These are phyloP conservation scores for Colletotrichum sansevieriae DNA, from an alignment of 2,329 filamentous ascomycete species.

Conservation along the genomic window DNA sequence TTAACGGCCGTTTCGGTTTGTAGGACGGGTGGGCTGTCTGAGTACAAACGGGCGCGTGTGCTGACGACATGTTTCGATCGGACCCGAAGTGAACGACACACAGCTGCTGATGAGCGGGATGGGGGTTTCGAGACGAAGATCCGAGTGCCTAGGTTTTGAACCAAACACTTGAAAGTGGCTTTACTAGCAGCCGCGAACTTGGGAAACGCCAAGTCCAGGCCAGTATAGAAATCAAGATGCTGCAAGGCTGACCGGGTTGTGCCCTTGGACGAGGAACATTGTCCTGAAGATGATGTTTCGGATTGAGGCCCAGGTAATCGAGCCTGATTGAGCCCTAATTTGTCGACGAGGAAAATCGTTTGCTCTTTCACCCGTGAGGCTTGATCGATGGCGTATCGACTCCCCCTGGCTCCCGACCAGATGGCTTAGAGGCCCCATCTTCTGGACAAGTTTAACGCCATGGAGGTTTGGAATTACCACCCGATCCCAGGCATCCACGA, in stretches of 20 bases:
- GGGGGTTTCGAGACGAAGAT: background rate
- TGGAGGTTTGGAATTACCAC: conserved; percentile 8
- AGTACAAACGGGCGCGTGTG: background rate
- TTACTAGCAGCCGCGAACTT: background rate
- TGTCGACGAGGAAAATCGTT: conserved; percentile 15
- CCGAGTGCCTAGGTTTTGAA: conserved; percentile 1
- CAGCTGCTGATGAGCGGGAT: conserved; percentile 2
- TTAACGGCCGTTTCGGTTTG: background rate
- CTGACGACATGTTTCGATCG: conserved; percentile 14
- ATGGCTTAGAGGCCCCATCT: background rate
- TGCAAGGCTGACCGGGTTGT: conserved; percentile 6
- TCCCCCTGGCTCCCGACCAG: conserved; percentile 16
- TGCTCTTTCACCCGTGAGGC: background rate
- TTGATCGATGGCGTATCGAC: background rate
- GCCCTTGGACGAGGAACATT: background rate
- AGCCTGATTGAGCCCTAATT: conserved; percentile 27
- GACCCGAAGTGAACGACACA: background rate
- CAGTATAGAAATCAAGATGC: conserved; percentile 1
- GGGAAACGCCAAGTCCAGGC: background rate
- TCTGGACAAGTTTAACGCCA: conserved; percentile 27
- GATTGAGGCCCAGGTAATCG: background rate
- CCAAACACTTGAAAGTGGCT: background rate
- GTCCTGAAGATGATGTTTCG: conserved; percentile 22
- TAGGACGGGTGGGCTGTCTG: background rate
- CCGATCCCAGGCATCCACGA: conserved; percentile 22